A percentile compares a stretch with the other conserved stretches of the same genome.
Conservation (phyloP, 768 basidiomycete genomes). For the Leccinellum luteum region DNA sequence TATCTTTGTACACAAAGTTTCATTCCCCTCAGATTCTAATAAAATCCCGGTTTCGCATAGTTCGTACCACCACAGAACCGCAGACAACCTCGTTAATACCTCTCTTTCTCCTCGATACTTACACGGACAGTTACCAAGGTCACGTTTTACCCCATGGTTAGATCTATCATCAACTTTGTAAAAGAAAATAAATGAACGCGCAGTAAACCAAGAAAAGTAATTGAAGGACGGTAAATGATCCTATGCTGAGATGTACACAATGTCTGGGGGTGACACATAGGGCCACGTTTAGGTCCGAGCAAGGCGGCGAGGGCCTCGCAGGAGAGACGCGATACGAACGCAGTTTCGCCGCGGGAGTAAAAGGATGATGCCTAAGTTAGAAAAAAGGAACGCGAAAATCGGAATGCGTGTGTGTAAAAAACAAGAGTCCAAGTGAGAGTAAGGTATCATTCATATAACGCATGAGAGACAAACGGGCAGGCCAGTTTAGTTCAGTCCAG, state of each 20-base stretch:
- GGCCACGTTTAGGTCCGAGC: neutral
- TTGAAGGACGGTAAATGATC: neutral
- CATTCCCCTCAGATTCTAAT: no score
- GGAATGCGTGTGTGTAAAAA: neutral
- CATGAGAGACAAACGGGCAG: neutral
- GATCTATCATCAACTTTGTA: neutral
- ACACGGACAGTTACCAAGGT: neutral
- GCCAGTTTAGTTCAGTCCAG: neutral
- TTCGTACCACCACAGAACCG: no score
- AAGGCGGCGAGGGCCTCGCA: neutral
- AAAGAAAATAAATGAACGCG: neutral
- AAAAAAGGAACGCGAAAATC: neutral
- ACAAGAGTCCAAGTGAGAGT: constrained; percentile 11
- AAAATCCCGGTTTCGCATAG: no score
- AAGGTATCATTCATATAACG: constrained; percentile 8
- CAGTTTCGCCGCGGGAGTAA: neutral
- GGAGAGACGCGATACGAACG: neutral
- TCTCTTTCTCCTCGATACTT: no score
- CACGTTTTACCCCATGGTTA: neutral
- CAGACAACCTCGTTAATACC: no score
- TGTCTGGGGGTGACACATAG: neutral
- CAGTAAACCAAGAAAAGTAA: neutral
- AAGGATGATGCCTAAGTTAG: constrained; percentile 10
- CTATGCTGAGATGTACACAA: neutral
- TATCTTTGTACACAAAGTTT: no score